Evolutionary conservation across 192 early-diverging fungal genomes (phyloP).

Genomic region (Backusella australiensis): DNA sequence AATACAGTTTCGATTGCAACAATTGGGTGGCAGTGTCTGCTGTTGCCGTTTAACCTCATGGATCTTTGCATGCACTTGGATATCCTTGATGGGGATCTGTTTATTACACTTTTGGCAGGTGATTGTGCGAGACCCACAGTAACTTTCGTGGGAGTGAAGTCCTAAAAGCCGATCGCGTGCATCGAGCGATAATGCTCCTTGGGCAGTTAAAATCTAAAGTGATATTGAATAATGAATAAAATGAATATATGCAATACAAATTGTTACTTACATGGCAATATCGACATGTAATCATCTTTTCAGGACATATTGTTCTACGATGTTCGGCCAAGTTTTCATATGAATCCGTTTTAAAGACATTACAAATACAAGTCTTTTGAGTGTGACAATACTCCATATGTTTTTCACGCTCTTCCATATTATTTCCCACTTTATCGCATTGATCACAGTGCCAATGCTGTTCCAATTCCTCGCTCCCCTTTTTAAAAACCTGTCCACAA

Average conservation of each 20-base stretch:
- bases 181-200: slow-evolving; percentile 52
- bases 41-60: slow-evolving; percentile 65
- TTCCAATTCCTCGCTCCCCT: slow-evolving; percentile 49
- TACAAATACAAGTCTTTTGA: slow-evolving; percentile 60
- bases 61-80: slow-evolving; percentile 67
- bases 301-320: slow-evolving; percentile 62
- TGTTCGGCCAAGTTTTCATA: slow-evolving; percentile 63
- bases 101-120: slow-evolving; percentile 73
- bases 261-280: slow-evolving; percentile 65
- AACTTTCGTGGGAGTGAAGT: slow-evolving; percentile 73
- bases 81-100: slow-evolving; percentile 76
- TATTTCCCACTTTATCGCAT: slow-evolving; percentile 53
- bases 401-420: slow-evolving; percentile 53
- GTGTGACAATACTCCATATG: slow-evolving; percentile 66
- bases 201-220: slow-evolving; percentile 51
- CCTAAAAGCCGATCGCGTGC: slow-evolving; percentile 65
- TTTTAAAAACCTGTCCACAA: slow-evolving; percentile 70
- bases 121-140: slow-evolving; percentile 85
- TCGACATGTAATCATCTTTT: slow-evolving; percentile 76
- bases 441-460: slow-evolving; percentile 84
- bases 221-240: background rate
- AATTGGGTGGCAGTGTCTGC: slow-evolving; percentile 55
- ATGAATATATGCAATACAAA: background rate
- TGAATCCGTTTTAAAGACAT: slow-evolving; percentile 23
- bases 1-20: slow-evolving; percentile 72